A percentile compares a stretch with the other conserved stretches of the same genome.
Conservation (phyloP, 768 basidiomycete genomes). For the Collybiopsis luxurians region DNA sequence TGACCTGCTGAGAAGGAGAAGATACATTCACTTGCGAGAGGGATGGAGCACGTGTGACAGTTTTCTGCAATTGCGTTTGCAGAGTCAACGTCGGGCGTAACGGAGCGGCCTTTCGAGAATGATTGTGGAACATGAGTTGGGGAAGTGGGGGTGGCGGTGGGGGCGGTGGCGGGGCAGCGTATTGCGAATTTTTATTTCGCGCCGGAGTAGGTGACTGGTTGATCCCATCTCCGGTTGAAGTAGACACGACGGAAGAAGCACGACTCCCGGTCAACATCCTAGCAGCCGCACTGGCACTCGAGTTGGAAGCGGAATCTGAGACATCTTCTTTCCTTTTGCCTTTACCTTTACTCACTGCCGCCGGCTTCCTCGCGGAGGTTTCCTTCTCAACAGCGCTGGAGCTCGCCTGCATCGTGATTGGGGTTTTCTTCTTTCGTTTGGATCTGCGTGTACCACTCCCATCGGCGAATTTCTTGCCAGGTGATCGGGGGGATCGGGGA, state of each 20-base stretch:
- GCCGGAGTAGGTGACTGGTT: conserved; percentile 31
- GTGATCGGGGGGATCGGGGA: neutral
- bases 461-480: neutral
- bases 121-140: conserved; percentile 20
- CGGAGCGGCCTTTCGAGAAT: conserved; percentile 4
- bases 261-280: conserved; percentile 31
- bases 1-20: neutral
- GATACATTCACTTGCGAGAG: neutral
- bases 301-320: conserved; percentile 22
- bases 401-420: neutral
- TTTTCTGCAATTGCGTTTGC: conserved; percentile 1
- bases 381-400: neutral
- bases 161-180: conserved; percentile 16
- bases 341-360: conserved; percentile 30
- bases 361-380: neutral
- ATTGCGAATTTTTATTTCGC: conserved; percentile 1
- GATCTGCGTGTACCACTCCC: neutral
- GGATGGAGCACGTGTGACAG: neutral
- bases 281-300: conserved; percentile 36
- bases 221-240: conserved; percentile 25
- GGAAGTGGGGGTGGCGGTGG: conserved; percentile 17
- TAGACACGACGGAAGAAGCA: conserved; percentile 49
- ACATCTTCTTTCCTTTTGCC: conserved; percentile 19
- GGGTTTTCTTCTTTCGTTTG: conserved; percentile 22
- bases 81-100: conserved; percentile 11